Evolutionary conservation across 768 basidiomycete genomes (phyloP).

Genomic region (Paxillus ammoniavirescens): DNA sequence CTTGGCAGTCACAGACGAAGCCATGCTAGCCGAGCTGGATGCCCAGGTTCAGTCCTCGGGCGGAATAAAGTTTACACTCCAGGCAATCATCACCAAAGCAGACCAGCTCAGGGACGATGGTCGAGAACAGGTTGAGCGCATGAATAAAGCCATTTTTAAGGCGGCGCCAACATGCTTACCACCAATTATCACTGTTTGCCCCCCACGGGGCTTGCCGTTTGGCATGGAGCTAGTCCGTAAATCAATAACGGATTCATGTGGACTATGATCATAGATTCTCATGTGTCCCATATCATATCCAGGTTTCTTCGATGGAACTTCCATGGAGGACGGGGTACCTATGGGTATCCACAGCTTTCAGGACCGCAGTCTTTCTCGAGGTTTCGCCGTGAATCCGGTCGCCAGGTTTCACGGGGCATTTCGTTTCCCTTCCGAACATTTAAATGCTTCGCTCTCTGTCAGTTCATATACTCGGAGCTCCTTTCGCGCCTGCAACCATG

Average conservation of each 20-base stretch:
- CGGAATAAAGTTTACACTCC: conserved; percentile 54
- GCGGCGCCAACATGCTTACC: conserved; percentile 60
- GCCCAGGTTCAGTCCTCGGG: conserved; percentile 28
- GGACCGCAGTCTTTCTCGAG: not conserved
- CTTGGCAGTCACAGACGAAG: conserved; percentile 51
- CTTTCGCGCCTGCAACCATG: too few species aligned
- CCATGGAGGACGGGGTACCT: not conserved
- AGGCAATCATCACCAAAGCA: conserved; percentile 71
- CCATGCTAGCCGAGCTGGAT: conserved; percentile 59
- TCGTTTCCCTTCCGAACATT: not conserved
- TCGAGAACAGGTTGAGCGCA: conserved; percentile 35
- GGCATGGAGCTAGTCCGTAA: conserved; percentile 57
- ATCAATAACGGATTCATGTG: conserved; percentile 63
- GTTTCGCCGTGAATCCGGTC: not conserved
- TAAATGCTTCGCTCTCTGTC: not conserved
- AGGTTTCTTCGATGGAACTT: not conserved
- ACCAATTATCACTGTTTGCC: conserved; percentile 56
- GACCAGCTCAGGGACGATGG: conserved; percentile 47
- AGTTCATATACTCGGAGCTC: not conserved
- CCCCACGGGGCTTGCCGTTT: conserved; percentile 46
- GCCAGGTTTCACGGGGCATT: not conserved
- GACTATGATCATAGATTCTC: conserved; percentile 22
- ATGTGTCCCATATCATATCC: not conserved
- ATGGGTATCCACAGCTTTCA: not conserved
- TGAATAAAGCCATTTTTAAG: conserved; percentile 52